These are phyloP conservation scores for Globisporangium middletonii DNA, from an alignment of 352 stramenopile genomes.

Conservation along the genomic window DNA sequence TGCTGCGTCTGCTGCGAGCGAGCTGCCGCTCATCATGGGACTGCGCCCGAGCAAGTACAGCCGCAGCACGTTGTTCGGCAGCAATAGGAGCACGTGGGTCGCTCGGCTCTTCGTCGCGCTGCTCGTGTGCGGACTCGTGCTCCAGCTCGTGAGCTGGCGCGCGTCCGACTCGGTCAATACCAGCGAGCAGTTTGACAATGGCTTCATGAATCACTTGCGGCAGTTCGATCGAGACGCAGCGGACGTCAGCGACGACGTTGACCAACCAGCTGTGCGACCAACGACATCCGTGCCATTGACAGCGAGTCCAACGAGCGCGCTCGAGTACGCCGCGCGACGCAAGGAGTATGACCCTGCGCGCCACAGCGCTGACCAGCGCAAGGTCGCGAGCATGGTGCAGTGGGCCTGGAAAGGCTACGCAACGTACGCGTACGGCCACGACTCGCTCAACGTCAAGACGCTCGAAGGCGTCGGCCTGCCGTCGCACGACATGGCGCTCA, in stretches of 20 bases:
- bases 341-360: conserved; percentile 33
- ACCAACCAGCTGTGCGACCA: background rate
- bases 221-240: conserved; percentile 16
- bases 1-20: conserved; percentile 12
- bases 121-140: conserved; percentile 30
- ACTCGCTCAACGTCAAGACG: conserved; percentile 61
- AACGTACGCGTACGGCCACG: conserved; percentile 58
- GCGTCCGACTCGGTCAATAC: conserved; percentile 4
- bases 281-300: conserved; percentile 21
- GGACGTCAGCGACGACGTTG: background rate
- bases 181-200: conserved; percentile 9
- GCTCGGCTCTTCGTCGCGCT: conserved; percentile 37
- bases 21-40: conserved; percentile 1
- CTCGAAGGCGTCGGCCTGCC: conserved; percentile 51
- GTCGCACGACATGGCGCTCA: conserved; percentile 71
- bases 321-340: conserved; percentile 31
- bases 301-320: conserved; percentile 14
- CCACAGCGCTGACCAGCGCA: conserved; percentile 51
- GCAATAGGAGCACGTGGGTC: conserved; percentile 22
- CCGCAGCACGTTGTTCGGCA: background rate
- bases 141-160: conserved; percentile 45
- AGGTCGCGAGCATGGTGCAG: conserved; percentile 56
- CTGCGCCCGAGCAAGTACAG: background rate
- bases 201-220: conserved; percentile 36
- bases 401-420: conserved; percentile 83